Evolutionary conservation across 495 filamentous ascomycete species (phyloP).

Genomic region (Tuber borchii): DNA sequence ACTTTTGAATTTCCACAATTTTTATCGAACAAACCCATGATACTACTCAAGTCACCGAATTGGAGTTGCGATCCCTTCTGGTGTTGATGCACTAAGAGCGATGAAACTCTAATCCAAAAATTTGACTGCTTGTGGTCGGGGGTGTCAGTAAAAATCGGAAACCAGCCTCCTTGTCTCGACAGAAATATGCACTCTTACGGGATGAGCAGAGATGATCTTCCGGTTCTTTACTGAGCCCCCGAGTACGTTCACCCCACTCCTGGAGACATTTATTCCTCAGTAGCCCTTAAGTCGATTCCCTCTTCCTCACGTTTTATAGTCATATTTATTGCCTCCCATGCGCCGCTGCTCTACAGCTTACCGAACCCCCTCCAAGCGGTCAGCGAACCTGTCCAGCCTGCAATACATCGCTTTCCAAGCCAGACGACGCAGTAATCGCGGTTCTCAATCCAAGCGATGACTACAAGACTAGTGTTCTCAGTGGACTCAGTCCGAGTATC

Average conservation of each 20-base stretch:
- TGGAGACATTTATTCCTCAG: not conserved
- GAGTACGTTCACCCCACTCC: not conserved
- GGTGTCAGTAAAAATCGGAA: too few relatives aligned
- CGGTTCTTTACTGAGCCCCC: not conserved
- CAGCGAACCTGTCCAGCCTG: slow-evolving; percentile 77
- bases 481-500: slow-evolving; percentile 71
- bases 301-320: slow-evolving; percentile 47
- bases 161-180: too few relatives aligned
- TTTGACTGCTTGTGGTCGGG: too few relatives aligned
- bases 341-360: slow-evolving; percentile 61
- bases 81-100: too few relatives aligned
- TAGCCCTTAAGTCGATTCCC: not conserved
- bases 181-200: too few relatives aligned
- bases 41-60: too few relatives aligned
- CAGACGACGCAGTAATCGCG: slow-evolving; percentile 70
- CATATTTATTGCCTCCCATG: slow-evolving; percentile 83
- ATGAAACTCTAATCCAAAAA: too few relatives aligned
- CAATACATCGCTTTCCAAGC: slow-evolving; percentile 57
- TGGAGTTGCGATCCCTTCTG: too few relatives aligned
- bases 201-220: too few relatives aligned
- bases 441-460: slow-evolving; percentile 81
- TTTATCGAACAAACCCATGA: too few relatives aligned
- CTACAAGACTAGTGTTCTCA: slow-evolving; percentile 85
- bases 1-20: too few relatives aligned
- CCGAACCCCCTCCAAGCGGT: slow-evolving; percentile 49